These are phyloP conservation scores for Allium sativum DNA, from an alignment of 106 monocot species.

Conservation along the genomic window DNA sequence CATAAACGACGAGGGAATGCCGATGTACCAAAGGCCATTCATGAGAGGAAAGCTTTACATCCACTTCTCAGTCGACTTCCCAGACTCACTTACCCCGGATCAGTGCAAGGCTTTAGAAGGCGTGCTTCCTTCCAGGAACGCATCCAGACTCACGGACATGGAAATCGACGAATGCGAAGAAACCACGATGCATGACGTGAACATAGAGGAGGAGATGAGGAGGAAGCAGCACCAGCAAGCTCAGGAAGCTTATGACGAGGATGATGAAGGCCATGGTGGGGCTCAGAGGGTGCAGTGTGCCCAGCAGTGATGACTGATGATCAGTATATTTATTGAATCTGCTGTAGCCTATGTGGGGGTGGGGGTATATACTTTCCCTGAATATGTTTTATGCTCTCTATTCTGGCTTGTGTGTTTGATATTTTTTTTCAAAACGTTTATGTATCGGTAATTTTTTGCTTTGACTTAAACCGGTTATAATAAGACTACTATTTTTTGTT, in stretches of 20 bases:
- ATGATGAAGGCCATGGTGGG: constrained; percentile 42
- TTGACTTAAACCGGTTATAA: no score
- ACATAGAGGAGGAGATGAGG: constrained; percentile 64
- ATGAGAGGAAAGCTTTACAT: constrained; percentile 40
- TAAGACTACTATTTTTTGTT: no score
- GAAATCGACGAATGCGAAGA: constrained; percentile 66
- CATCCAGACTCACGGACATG: constrained; percentile 45
- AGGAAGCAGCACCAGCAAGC: constrained; percentile 41
- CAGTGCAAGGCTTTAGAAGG: constrained; percentile 43
- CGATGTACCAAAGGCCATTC: constrained; percentile 20
- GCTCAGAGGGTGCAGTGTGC: constrained; percentile 69
- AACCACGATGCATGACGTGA: constrained; percentile 52
- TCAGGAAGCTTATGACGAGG: constrained; percentile 62
- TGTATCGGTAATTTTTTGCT: no score
- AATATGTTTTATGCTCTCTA: no score
- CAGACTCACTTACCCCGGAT: constrained; percentile 31
- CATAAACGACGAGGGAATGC: constrained; percentile 25
- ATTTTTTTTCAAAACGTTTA: no score
- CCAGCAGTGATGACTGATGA: constrained; percentile 29
- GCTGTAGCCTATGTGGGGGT: no score
- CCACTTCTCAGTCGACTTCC: constrained; percentile 62
- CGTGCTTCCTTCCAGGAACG: constrained; percentile 27
- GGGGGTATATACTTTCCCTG: no score
- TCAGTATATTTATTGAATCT: no score
- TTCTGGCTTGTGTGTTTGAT: no score